Base-by-base conservation (phyloP, 129 eudicot genomes). In the Helianthus tuberosus region DNA sequence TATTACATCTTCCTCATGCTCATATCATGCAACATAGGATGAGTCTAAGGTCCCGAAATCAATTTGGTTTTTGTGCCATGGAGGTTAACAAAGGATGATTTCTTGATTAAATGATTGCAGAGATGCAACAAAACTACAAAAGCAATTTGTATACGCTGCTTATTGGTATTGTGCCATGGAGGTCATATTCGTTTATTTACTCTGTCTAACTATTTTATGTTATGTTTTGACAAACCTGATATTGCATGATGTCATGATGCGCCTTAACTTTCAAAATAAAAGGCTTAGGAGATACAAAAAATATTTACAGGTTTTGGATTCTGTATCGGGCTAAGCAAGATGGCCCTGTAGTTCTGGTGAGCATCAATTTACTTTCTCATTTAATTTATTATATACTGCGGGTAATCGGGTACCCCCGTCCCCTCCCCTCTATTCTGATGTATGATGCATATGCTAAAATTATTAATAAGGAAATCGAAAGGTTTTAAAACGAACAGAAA, bases 261-360 rank as follows among this genome's bases (percentile, higher is more conserved):
- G 9, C 38, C 12, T 11, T 54, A 71, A 36, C 44, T 60, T 60
- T 54, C 20, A 6, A 6, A 43, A 29, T 29, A 46, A 73, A n/a
- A 15, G n/a, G 10, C 75, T 67, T 76, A 76, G 27, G 0, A 35
- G 32, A 77, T 57, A 48, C 5, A 43, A 43, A 43, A 11, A 11
- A 73, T 48, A 23, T 39, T 83, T 84, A 14, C 85, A 89, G 93
- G 96, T 89, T 89, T 77, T 89, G 93, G 96, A 77, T 89, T 85
- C 75, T 89, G 11, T 89, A 89, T 66, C 77, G 96, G 75, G 96
- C 96, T 61, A 89, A 89, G 87, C 86, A 89, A 87, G 96, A 89
- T 55, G 96, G 96, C 44, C 96, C 96, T 72, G 96, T 87, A 32
- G 92, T 89, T 55, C 11, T 89, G 93, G 96, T 87, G 81, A 89